phyloP scores from a whole-genome alignment of 176 grass and related monocot species.

The Hsuehochloa calcarea region DNA sequence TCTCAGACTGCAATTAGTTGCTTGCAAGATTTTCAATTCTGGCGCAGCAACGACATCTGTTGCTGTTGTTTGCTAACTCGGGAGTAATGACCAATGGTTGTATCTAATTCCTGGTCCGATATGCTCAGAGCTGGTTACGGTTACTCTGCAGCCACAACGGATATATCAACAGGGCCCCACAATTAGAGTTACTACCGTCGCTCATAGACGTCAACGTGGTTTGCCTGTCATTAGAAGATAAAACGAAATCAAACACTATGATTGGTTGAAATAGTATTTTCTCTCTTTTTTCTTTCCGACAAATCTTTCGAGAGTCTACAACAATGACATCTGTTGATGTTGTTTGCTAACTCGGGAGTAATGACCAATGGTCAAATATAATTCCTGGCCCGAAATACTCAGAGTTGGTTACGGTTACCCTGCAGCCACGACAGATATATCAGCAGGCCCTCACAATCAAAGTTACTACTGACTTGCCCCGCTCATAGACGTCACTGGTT shows the following conservation, averaged over 20 bases:
- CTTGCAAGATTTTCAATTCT: background rate
- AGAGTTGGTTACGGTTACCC: conserved; percentile 22
- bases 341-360: background rate
- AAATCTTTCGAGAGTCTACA: too few species aligned
- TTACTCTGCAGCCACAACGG: conserved; percentile 43
- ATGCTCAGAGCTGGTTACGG: conserved; percentile 16
- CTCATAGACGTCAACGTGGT: conserved; percentile 7
- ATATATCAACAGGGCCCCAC: background rate
- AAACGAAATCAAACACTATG: conserved; percentile 26
- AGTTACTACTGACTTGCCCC: background rate
- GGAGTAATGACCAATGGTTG: background rate
- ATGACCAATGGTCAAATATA: conserved; percentile 14
- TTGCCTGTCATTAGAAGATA: background rate
- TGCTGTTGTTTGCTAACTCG: background rate
- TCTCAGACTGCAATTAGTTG: background rate
- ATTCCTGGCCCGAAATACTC: conserved; percentile 16
- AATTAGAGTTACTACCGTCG: background rate
- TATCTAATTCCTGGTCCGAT: conserved; percentile 20
- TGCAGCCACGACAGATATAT: conserved; percentile 34
- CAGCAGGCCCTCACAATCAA: background rate
- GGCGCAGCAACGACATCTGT: conserved; percentile 19
- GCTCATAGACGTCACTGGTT: conserved; percentile 13
- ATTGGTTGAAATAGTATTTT: background rate
- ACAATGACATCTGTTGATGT: conserved; percentile 22
- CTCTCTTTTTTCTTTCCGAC: too few species aligned